Conservation (phyloP, 2,329 filamentous ascomycete genomes). For the Nemania abortiva region DNA sequence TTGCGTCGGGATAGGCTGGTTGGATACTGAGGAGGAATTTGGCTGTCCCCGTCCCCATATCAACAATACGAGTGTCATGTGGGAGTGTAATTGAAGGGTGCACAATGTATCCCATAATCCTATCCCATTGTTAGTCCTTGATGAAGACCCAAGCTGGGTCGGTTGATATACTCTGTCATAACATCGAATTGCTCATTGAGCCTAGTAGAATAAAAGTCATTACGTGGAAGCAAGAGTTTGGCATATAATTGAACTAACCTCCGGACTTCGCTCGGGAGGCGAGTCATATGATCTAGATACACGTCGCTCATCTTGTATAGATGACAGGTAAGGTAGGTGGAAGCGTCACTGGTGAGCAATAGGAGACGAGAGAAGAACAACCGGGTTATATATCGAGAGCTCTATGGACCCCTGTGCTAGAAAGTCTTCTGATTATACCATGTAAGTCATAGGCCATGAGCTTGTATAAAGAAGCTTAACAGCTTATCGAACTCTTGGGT, state of each 20-base stretch:
- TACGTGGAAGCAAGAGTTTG: neutral
- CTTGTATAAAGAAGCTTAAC: neutral
- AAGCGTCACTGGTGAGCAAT: neutral
- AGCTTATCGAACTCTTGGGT: neutral
- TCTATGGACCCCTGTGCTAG: neutral
- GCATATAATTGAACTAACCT: conserved; percentile 15
- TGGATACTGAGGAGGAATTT: neutral
- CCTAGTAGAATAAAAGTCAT: conserved; percentile 13
- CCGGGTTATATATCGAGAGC: neutral
- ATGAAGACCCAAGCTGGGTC: neutral
- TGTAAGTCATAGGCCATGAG: neutral
- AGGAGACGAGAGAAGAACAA: neutral
- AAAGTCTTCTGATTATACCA: neutral
- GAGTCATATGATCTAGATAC: conserved; percentile 34
- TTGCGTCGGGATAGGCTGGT: neutral
- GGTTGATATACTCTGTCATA: conserved; percentile 31
- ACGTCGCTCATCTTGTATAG: conserved; percentile 20
- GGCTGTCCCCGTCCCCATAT: conserved; percentile 13
- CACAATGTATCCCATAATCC: conserved; percentile 25
- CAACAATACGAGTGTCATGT: neutral
- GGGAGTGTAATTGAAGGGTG: conserved; percentile 18
- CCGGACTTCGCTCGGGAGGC: conserved; percentile 25
- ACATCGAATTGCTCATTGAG: conserved; percentile 37
- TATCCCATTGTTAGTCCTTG: neutral
- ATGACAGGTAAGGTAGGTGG: neutral